Conservation (phyloP, 257 asterid species). For the Thymus mandschuricus region DNA sequence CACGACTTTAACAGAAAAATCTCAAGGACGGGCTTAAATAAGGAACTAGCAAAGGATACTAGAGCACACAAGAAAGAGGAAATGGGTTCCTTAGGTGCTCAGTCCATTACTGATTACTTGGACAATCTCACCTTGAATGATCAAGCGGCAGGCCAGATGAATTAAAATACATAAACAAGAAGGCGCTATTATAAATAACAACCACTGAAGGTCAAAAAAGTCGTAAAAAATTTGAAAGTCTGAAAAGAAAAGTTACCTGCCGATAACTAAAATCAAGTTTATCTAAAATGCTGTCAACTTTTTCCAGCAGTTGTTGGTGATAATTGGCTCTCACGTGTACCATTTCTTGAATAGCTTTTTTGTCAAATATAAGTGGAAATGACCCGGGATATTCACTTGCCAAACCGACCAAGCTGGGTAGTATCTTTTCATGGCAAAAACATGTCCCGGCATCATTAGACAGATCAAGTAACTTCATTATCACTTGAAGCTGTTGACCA, state of each 20-base stretch:
- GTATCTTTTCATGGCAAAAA: slow-evolving; percentile 59
- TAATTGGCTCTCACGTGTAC: slow-evolving; percentile 63
- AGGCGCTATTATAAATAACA: slow-evolving; percentile 25
- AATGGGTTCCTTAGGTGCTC: slow-evolving; percentile 13
- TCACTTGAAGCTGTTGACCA: slow-evolving; percentile 97
- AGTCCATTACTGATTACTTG: slow-evolving; percentile 24
- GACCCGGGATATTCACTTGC: slow-evolving; percentile 57
- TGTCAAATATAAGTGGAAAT: slow-evolving; percentile 76
- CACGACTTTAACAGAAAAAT: slow-evolving; percentile 24
- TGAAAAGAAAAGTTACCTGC: slow-evolving; percentile 54
- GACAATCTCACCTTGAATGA: slow-evolving; percentile 23
- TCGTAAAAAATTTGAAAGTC: slow-evolving; percentile 3
- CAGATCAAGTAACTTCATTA: slow-evolving; percentile 78
- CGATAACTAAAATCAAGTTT: slow-evolving; percentile 63
- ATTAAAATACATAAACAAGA: slow-evolving; percentile 19
- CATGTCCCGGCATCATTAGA: slow-evolving; percentile 55
- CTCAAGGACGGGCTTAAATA: slow-evolving; percentile 16
- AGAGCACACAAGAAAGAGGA: neutral
- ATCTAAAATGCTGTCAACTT: slow-evolving; percentile 55
- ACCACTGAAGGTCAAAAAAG: slow-evolving; percentile 10
- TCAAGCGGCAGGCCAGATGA: slow-evolving; percentile 30
- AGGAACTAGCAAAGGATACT: slow-evolving; percentile 7
- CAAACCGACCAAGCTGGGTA: slow-evolving; percentile 63
- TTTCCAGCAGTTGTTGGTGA: slow-evolving; percentile 74
- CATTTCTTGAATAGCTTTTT: slow-evolving; percentile 60